phyloP scores from a whole-genome alignment of 1,139 yeast genomes.

The Hemisphaericaspora subhashii region DNA sequence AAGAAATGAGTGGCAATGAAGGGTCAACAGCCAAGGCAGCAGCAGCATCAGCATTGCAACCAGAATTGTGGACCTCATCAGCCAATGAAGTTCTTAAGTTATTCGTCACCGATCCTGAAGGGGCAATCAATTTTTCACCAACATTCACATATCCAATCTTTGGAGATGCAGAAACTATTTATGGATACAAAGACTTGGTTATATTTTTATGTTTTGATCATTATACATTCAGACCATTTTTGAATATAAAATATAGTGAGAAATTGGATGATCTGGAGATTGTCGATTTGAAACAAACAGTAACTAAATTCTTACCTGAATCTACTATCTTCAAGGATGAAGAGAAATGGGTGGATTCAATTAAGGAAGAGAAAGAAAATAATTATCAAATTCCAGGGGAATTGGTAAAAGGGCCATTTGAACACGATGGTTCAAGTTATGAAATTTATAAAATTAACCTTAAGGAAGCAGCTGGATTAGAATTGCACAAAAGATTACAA shows the following conservation, averaged over 20 bases:
- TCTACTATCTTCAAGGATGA: conserved; percentile 64
- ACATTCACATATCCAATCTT: conserved; percentile 86
- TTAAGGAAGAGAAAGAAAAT: conserved; percentile 46
- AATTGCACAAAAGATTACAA: conserved; percentile 70
- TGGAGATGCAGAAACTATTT: conserved; percentile 88
- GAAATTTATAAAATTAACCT: conserved; percentile 43
- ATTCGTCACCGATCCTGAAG: conserved; percentile 52
- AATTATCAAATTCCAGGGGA: conserved; percentile 51
- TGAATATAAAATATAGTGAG: conserved; percentile 55
- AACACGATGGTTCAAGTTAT: conserved; percentile 29
- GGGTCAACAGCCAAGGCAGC: conserved; percentile 5
- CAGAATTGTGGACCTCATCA: conserved; percentile 68
- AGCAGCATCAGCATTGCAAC: conserved; percentile 30
- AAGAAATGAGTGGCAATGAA: background rate
- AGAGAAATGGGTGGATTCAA: conserved; percentile 59
- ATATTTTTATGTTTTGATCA: conserved; percentile 50
- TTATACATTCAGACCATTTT: conserved; percentile 44
- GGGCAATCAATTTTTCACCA: conserved; percentile 64
- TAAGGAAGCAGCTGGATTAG: conserved; percentile 39
- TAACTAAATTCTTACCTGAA: conserved; percentile 61
- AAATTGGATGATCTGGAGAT: conserved; percentile 53
- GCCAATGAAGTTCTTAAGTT: conserved; percentile 65
- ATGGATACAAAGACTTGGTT: conserved; percentile 73
- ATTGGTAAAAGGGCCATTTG: conserved; percentile 33
- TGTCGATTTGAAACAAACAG: conserved; percentile 50